These are phyloP conservation scores for Talaromyces sp. DNA, from an alignment of 2,329 filamentous ascomycete species.

Conservation along the genomic window DNA sequence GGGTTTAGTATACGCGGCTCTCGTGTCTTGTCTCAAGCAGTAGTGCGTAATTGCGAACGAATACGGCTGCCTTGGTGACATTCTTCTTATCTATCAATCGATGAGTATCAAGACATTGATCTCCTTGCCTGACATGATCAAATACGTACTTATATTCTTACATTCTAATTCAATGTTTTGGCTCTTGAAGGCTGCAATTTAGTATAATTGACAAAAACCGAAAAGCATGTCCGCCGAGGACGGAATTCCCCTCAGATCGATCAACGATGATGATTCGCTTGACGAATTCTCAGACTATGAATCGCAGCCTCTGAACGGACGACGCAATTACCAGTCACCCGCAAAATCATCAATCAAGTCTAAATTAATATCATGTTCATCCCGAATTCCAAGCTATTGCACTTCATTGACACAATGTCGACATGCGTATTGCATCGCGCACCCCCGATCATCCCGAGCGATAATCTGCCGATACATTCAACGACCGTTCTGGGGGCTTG, in stretches of 20 bases:
- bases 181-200: background rate
- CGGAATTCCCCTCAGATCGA: background rate
- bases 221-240: background rate
- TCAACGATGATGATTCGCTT: background rate
- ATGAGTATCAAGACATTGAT: background rate
- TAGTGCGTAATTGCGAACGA: background rate
- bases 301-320: background rate
- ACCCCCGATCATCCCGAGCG: background rate
- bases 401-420: background rate
- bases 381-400: background rate
- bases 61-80: background rate
- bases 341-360: background rate
- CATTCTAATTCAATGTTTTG: background rate
- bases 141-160: background rate
- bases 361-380: background rate
- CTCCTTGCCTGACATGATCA: background rate
- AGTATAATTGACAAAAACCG: background rate
- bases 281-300: background rate
- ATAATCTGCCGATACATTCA: constrained; percentile 6
- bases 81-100: background rate
- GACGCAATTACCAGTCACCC: background rate
- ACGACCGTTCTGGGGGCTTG: constrained; percentile 10
- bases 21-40: background rate
- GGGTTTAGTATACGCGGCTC: background rate
- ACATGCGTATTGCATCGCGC: constrained; percentile 4